A percentile compares a stretch with the other conserved stretches of the same genome.
Evolutionary conservation across 2,329 filamentous ascomycete genomes (phyloP).

Genomic region (Colletotrichum spaethianum): DNA sequence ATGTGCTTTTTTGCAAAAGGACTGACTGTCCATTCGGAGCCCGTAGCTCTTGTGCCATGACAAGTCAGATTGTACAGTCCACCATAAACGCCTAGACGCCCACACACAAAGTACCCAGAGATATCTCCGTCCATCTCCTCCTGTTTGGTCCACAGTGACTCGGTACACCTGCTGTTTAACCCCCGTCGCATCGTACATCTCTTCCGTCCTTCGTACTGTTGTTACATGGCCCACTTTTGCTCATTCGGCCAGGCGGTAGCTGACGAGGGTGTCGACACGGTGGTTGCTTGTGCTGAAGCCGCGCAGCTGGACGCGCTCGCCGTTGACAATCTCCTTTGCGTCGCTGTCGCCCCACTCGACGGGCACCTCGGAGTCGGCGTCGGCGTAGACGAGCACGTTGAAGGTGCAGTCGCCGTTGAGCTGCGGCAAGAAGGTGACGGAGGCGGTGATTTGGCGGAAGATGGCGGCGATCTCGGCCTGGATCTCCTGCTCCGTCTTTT

Average conservation of each 20-base stretch:
- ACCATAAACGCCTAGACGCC: slow-evolving; percentile 8
- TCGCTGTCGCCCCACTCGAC: slow-evolving; percentile 99
- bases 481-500: slow-evolving; percentile 95
- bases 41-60: background rate
- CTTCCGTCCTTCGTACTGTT: background rate
- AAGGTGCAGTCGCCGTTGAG: slow-evolving; percentile 96
- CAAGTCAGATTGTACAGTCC: background rate
- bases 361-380: slow-evolving; percentile 95
- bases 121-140: background rate
- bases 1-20: background rate
- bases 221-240: background rate
- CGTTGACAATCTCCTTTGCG: slow-evolving; percentile 94
- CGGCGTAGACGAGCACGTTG: slow-evolving; percentile 97
- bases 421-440: slow-evolving; percentile 96
- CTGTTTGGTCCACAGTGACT: background rate
- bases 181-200: background rate
- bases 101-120: background rate
- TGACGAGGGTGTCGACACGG: slow-evolving; percentile 94
- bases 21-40: background rate
- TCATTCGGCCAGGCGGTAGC: slow-evolving; percentile 75
- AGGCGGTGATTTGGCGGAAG: slow-evolving; percentile 98
- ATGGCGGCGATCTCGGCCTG: slow-evolving; percentile 96
- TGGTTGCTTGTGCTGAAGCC: slow-evolving; percentile 98
- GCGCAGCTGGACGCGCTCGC: slow-evolving; percentile 93
- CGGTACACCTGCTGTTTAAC: background rate